Evolutionary conservation across 2,329 filamentous ascomycete genomes (phyloP).

Genomic region (Pseudohalonectria lignicola): DNA sequence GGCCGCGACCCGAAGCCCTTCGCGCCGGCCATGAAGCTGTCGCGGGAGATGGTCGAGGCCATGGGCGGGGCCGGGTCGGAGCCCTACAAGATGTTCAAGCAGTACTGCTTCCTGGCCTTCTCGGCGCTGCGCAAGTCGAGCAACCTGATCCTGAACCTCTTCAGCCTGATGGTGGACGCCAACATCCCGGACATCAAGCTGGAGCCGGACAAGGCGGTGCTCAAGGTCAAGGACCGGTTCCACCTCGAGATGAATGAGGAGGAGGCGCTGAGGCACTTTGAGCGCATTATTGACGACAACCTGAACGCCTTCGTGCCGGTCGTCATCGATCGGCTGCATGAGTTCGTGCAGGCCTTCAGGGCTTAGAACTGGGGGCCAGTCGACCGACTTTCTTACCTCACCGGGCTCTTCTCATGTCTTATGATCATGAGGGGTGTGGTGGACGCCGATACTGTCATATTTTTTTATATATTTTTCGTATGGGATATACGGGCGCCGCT

Average conservation of each 20-base stretch:
- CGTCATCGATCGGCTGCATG: conserved; percentile 90
- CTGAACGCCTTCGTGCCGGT: conserved; percentile 83
- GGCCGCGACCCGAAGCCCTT: conserved; percentile 96
- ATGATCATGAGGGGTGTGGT: no score
- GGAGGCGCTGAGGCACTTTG: conserved; percentile 80
- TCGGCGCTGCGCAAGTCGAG: conserved; percentile 81
- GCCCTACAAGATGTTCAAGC: conserved; percentile 81
- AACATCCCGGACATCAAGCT: conserved; percentile 93
- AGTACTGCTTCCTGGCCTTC: conserved; percentile 93
- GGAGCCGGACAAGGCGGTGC: conserved; percentile 84
- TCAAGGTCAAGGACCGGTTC: conserved; percentile 92
- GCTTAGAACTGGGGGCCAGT: no score
- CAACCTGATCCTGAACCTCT: conserved; percentile 87
- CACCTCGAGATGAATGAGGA: conserved; percentile 86
- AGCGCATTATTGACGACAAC: conserved; percentile 82
- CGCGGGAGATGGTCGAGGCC: conserved; percentile 95
- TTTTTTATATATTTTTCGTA: no score
- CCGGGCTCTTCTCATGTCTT: no score
- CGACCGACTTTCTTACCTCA: no score
- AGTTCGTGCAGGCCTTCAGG: conserved; percentile 83
- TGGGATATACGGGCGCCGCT: no score
- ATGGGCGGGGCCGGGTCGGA: conserved; percentile 81
- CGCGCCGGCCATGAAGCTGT: conserved; percentile 92
- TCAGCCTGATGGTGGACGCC: conserved; percentile 93
- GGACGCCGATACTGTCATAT: no score